These are phyloP conservation scores for Plantago ovata DNA, from an alignment of 257 asterid genomes.

Conservation along the genomic window DNA sequence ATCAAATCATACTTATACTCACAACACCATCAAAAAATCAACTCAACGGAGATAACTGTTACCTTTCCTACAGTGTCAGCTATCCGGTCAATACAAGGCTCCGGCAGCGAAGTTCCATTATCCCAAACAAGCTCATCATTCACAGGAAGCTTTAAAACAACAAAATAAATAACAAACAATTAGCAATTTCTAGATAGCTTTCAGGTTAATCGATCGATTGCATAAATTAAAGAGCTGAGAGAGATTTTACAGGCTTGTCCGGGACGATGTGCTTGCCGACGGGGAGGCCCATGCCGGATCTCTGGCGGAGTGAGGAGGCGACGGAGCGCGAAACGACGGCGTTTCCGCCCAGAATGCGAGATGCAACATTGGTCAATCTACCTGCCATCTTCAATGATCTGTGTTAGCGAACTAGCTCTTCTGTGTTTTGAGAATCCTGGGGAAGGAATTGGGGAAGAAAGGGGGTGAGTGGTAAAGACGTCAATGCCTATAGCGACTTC, in stretches of 20 bases:
- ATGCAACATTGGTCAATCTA: constrained; percentile 65
- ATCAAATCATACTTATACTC: constrained; percentile 4
- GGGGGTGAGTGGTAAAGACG: background rate
- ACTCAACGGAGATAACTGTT: background rate
- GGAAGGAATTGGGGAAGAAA: background rate
- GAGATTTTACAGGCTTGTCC: constrained; percentile 54
- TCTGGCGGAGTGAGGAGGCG: constrained; percentile 70
- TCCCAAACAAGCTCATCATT: constrained; percentile 91
- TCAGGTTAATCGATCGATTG: background rate
- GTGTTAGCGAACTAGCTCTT: background rate
- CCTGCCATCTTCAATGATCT: constrained; percentile 56
- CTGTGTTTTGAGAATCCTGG: background rate
- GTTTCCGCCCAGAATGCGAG: constrained; percentile 82
- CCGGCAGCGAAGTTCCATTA: constrained; percentile 86
- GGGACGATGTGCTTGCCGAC: constrained; percentile 94
- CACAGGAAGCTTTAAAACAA: constrained; percentile 51
- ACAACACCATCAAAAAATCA: background rate
- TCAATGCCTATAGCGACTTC: no score
- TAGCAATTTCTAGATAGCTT: background rate
- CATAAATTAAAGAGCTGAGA: background rate
- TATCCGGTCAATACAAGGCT: constrained; percentile 90
- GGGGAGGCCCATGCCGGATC: constrained; percentile 95
- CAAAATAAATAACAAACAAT: background rate
- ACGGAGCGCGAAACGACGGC: constrained; percentile 68
- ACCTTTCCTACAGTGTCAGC: constrained; percentile 97